Evolutionary conservation across 164 flowering plant genomes (phyloP).

Genomic region (Tetrastigma voinierianum): DNA sequence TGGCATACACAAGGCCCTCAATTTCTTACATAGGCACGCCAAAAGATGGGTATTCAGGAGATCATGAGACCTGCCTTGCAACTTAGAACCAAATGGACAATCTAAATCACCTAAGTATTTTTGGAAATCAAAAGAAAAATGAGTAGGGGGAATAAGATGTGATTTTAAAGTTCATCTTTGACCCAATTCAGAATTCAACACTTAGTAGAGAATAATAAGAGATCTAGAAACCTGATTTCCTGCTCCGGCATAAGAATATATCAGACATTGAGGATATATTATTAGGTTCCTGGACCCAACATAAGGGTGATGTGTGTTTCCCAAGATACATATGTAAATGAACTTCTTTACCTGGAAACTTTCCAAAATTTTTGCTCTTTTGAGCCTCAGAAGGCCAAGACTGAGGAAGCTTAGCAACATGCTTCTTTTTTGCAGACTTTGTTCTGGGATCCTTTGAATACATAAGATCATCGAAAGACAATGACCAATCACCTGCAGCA

Average conservation of each 20-base stretch:
- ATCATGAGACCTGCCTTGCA: not conserved
- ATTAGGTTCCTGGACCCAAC: too few species aligned
- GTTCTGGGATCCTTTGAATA: slow-evolving; percentile 66
- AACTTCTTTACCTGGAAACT: slow-evolving; percentile 53
- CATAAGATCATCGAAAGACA: slow-evolving; percentile 54
- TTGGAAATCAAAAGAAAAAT: not conserved
- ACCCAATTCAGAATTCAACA: too few species aligned
- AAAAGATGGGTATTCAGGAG: not conserved
- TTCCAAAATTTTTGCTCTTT: slow-evolving; percentile 51
- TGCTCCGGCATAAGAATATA: too few species aligned
- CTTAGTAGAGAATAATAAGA: too few species aligned
- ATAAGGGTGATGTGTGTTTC: not conserved
- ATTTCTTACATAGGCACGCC: not conserved
- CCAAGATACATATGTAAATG: not conserved
- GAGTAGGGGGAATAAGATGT: too few species aligned
- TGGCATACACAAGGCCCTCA: not conserved
- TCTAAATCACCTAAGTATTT: not conserved
- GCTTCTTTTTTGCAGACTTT: slow-evolving; percentile 58
- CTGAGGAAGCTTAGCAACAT: slow-evolving; percentile 36
- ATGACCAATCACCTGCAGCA: slow-evolving; percentile 22
- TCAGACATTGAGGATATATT: too few species aligned
- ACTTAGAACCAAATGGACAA: not conserved
- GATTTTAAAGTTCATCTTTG: too few species aligned
- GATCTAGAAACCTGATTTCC: too few species aligned
- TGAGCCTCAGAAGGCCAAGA: slow-evolving; percentile 68